Evolutionary conservation across 305 asterid species (phyloP).

Genomic region (Vinca major): DNA sequence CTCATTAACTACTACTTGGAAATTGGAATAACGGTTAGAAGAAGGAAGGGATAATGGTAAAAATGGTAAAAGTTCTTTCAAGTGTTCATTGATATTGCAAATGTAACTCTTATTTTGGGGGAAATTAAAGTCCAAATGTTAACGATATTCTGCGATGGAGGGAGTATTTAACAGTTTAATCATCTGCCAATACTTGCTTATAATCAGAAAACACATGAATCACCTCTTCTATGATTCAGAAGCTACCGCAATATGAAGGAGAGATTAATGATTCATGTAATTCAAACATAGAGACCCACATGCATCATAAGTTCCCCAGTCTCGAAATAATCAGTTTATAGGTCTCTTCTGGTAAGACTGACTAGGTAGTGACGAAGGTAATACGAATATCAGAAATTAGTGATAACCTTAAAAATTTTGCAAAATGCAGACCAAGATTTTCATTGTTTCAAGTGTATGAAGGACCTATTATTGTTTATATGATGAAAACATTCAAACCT

Average conservation of each 20-base stretch:
- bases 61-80: too few species aligned
- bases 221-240: not conserved
- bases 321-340: not conserved
- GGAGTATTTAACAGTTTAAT: too few species aligned
- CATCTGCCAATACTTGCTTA: not conserved
- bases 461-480: conserved; percentile 3
- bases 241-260: not conserved
- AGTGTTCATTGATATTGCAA: too few species aligned
- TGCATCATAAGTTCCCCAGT: not conserved
- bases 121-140: too few species aligned
- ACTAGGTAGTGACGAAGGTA: not conserved
- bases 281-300: not conserved
- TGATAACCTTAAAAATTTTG: not conserved
- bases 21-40: too few species aligned
- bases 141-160: too few species aligned
- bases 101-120: too few species aligned
- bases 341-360: not conserved
- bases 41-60: too few species aligned
- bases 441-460: not conserved
- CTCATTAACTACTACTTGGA: too few species aligned
- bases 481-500: conserved; percentile 36
- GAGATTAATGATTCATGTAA: not conserved
- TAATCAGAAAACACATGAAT: not conserved
- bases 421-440: not conserved
- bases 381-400: not conserved